These are phyloP conservation scores for Leishmania aethiopica DNA, from an alignment of 208 protist genomes.

Conservation along the genomic window DNA sequence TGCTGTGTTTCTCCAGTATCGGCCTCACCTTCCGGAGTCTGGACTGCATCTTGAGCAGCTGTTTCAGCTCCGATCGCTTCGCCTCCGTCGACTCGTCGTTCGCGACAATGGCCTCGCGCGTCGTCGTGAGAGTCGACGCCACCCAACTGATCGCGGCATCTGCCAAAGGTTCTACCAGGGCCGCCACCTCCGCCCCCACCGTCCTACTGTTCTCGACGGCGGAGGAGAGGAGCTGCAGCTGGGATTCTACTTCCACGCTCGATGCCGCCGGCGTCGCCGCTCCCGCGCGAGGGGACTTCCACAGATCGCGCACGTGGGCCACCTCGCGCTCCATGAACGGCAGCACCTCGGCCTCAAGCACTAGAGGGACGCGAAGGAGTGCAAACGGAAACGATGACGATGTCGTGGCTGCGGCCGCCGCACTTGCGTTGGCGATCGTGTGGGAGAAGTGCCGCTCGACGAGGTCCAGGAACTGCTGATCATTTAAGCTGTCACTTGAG, in stretches of 20 bases:
- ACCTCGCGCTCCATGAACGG: conserved; percentile 22
- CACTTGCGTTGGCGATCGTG: conserved; percentile 12
- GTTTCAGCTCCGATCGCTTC: conserved; percentile 55
- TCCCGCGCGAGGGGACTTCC: neutral
- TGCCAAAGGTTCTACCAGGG: conserved; percentile 34
- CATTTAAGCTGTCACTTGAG: neutral
- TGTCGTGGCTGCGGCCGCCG: neutral
- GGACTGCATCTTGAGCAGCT: conserved; percentile 38
- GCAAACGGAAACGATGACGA: neutral
- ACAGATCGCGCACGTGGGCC: conserved; percentile 8
- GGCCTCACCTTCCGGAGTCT: conserved; percentile 26
- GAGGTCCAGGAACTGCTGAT: conserved; percentile 19
- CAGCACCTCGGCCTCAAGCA: conserved; percentile 19
- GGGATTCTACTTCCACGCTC: neutral
- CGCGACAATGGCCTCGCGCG: conserved; percentile 29
- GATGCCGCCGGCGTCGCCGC: neutral
- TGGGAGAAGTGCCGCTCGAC: conserved; percentile 33
- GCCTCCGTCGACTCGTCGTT: conserved; percentile 75
- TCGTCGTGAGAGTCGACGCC: conserved; percentile 1
- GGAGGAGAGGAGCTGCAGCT: conserved; percentile 5
- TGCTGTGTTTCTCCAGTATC: conserved; percentile 10
- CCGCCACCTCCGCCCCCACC: neutral
- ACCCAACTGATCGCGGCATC: conserved; percentile 16
- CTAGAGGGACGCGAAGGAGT: conserved; percentile 18
- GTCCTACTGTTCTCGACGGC: neutral